phyloP scores from a whole-genome alignment of 1,139 yeast species.

The Geotrichum reessii region DNA sequence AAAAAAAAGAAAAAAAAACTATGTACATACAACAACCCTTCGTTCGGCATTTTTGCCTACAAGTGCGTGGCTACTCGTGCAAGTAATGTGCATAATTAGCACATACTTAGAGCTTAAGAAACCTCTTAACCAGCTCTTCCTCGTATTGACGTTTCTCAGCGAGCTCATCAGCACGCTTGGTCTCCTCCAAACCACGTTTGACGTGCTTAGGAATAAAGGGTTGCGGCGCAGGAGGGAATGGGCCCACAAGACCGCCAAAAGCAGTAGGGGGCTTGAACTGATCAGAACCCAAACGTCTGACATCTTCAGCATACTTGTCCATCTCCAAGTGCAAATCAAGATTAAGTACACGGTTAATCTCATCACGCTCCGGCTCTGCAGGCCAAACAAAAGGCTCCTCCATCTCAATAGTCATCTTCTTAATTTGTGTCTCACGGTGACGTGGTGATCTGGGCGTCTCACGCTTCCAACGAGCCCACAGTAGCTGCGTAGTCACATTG shows the following conservation, averaged over 20 bases:
- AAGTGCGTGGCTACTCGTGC: background rate
- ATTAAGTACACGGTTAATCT: conserved; percentile 34
- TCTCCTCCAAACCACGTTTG: conserved; percentile 42
- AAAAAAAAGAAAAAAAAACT: conserved; percentile 1
- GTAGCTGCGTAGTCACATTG: conserved; percentile 77
- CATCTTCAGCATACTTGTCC: conserved; percentile 32
- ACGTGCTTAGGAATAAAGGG: conserved; percentile 59
- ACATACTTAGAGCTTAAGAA: conserved; percentile 7
- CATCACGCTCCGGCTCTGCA: conserved; percentile 43
- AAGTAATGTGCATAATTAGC: background rate
- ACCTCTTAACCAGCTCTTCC: conserved; percentile 25
- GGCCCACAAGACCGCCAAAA: conserved; percentile 72
- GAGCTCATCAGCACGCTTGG: conserved; percentile 34
- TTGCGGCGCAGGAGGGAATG: conserved; percentile 59
- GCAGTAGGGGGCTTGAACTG: conserved; percentile 60
- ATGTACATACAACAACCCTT: conserved; percentile 7
- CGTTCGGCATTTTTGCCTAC: background rate
- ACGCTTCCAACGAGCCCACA: conserved; percentile 66
- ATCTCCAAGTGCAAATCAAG: conserved; percentile 29
- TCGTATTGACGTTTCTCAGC: conserved; percentile 21
- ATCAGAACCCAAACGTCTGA: conserved; percentile 57
- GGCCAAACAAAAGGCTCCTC: conserved; percentile 95
- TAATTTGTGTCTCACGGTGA: conserved; percentile 71
- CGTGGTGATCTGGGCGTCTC: conserved; percentile 61
- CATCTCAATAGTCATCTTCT: conserved; percentile 94